Conservation (phyloP, 2,329 filamentous ascomycete genomes). For the Capronia coronata region DNA sequence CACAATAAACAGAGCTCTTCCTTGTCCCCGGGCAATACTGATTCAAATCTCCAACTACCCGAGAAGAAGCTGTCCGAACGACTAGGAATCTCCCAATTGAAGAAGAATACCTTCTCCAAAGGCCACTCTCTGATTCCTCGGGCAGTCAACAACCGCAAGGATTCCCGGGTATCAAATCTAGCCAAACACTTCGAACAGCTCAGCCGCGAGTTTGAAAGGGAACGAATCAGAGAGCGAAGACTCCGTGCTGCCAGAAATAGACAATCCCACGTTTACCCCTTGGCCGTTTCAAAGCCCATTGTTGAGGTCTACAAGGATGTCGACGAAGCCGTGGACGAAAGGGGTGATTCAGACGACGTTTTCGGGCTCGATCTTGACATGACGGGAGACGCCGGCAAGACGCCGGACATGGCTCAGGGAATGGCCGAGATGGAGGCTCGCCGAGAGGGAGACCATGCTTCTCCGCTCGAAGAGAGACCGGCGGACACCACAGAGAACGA, state of each 20-base stretch:
- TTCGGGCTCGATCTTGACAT: conserved; percentile 30
- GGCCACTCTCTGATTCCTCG: conserved; percentile 74
- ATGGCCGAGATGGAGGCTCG: conserved; percentile 33
- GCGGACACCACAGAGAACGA: conserved; percentile 36
- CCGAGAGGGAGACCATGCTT: conserved; percentile 30
- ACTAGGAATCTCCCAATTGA: conserved; percentile 59
- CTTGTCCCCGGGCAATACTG: conserved; percentile 12
- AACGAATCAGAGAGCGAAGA: conserved; percentile 77
- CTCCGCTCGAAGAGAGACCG: conserved; percentile 33
- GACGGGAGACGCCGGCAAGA: conserved; percentile 22
- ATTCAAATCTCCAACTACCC: conserved; percentile 35
- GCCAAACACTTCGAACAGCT: conserved; percentile 95
- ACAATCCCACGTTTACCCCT: conserved; percentile 74
- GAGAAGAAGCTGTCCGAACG: conserved; percentile 76
- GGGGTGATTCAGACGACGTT: conserved; percentile 58
- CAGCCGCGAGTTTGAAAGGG: conserved; percentile 92
- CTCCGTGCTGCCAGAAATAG: conserved; percentile 71
- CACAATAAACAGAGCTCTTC: conserved; percentile 13
- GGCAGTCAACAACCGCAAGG: conserved; percentile 64
- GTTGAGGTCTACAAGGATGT: conserved; percentile 95
- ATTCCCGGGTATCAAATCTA: conserved; percentile 79
- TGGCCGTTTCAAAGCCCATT: conserved; percentile 88
- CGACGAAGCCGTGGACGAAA: conserved; percentile 82
- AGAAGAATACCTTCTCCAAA: conserved; percentile 46
- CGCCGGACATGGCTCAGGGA: conserved; percentile 24